These are phyloP conservation scores for Dittrichia graveolens DNA, from an alignment of 129 eudicot genomes.

Conservation along the genomic window DNA sequence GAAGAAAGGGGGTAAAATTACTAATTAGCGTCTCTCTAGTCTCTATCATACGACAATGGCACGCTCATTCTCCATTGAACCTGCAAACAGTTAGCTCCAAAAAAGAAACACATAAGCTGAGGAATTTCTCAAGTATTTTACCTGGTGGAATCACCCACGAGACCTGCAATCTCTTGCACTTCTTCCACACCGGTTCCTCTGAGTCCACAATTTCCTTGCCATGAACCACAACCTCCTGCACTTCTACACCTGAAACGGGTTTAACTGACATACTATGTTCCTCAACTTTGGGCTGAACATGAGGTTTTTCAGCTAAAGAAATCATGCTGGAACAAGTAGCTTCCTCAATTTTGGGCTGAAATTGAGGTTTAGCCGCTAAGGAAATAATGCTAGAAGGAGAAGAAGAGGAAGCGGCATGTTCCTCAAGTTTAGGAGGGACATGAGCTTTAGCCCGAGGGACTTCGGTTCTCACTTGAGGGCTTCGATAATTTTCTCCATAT, in stretches of 20 bases:
- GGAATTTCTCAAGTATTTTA: conserved; percentile 33
- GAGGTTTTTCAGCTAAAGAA: conserved; percentile 33
- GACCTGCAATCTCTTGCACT: conserved; percentile 66
- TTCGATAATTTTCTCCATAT: conserved; percentile 47
- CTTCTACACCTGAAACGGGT: conserved; percentile 2
- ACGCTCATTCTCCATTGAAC: conserved; percentile 11
- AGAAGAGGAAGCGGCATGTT: conserved; percentile 38
- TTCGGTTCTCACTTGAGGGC: conserved; percentile 48
- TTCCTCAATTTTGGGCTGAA: conserved; percentile 39
- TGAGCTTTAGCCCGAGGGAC: conserved; percentile 41
- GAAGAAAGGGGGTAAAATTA: background rate
- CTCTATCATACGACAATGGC: background rate
- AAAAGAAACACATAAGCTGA: conserved; percentile 4
- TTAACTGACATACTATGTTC: conserved; percentile 42
- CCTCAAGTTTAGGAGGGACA: conserved; percentile 47
- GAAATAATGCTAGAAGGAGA: conserved; percentile 36
- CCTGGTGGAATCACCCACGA: conserved; percentile 90
- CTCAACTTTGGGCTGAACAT: conserved; percentile 43
- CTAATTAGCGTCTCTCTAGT: background rate
- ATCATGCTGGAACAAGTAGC: conserved; percentile 26
- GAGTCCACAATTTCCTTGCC: conserved; percentile 35
- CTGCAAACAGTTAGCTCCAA: conserved; percentile 34
- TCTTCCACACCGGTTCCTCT: conserved; percentile 67
- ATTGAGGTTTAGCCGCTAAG: conserved; percentile 37
- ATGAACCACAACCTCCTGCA: conserved; percentile 20